Base-by-base conservation (phyloP, 768 basidiomycete genomes). In the Saitozyma sp. region DNA sequence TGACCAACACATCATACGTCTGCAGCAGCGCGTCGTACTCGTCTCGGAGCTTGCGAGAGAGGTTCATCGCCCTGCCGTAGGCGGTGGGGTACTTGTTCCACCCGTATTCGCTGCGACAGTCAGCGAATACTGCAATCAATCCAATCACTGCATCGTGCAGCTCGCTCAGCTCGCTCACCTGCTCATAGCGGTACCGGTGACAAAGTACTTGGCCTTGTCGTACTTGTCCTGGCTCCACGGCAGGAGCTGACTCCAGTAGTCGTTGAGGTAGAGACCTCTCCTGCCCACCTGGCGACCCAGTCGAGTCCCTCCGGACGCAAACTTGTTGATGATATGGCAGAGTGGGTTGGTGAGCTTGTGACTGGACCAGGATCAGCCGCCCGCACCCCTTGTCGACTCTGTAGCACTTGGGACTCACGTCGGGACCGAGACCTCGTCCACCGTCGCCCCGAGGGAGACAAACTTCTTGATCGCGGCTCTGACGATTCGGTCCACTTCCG, bases 401-500 rank as follows among this genome's bases (percentile, higher is more conserved):
- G 48, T 13, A 16, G 9, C 62, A 39, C 41, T 58, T 13, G n/a
- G 55, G 8, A 76, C 63, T 67, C 80, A 82, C 64, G 79, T 71
- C 0, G 83, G 83, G 6, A 82, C 74, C 16, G 81, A 82, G 1
- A 83, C 77, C 45, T 82, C 82, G 19, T 79, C 71, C 0, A 83
- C 80, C 11, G 71, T 76, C 0, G 83, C 83, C 11, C 83, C 83
- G 9, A 83, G 74, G 1, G 69, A 71, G 52, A 62, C 62, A 50
- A 83, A 82, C 51, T 79, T 65, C 58, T 66, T 64, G 10, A 79
- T 79, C 6, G 82, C 81, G 7, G 58, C 65, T 40, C 68, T 68
- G 8, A 83, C 80, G 50, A 79, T 78, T 19, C 64, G 69, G 8
- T 68, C 71, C 3, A 84, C 81, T 3, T 76, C 66, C 11, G 77